Conservation (phyloP, 129 eudicot species). For the Flaveria bidentis region DNA sequence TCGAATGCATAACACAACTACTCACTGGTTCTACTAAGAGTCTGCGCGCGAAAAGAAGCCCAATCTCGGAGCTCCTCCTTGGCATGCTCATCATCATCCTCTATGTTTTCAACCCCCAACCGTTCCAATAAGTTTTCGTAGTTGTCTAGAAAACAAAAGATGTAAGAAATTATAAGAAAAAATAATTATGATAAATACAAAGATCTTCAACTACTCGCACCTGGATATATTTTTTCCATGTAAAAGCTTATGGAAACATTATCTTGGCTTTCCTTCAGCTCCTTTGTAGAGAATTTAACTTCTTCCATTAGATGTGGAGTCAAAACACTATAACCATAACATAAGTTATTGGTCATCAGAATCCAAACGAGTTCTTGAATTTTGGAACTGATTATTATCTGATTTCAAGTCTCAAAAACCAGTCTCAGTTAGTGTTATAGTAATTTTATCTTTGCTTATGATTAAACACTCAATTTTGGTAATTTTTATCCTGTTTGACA, state of each 20-base stretch:
- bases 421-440: background rate
- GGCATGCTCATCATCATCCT: constrained; percentile 37
- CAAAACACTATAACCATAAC: constrained; percentile 63
- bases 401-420: background rate
- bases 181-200: background rate
- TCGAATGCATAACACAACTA: background rate
- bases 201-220: constrained; percentile 32
- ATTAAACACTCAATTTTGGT: background rate
- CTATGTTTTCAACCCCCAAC: constrained; percentile 45
- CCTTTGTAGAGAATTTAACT: constrained; percentile 75
- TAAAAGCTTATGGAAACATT: constrained; percentile 75
- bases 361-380: background rate
- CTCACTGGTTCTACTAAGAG: constrained; percentile 85
- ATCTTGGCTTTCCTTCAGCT: constrained; percentile 72
- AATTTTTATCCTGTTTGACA: background rate
- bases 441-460: background rate
- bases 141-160: constrained; percentile 54
- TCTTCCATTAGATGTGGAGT: constrained; percentile 93
- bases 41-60: constrained; percentile 97
- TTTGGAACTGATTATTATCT: background rate
- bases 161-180: background rate
- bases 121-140: constrained; percentile 86
- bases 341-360: background rate
- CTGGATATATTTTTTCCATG: constrained; percentile 93
- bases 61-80: constrained; percentile 78